Evolutionary conservation across 805 yeast genomes (phyloP).

Genomic region (Suhomyces sp.): DNA sequence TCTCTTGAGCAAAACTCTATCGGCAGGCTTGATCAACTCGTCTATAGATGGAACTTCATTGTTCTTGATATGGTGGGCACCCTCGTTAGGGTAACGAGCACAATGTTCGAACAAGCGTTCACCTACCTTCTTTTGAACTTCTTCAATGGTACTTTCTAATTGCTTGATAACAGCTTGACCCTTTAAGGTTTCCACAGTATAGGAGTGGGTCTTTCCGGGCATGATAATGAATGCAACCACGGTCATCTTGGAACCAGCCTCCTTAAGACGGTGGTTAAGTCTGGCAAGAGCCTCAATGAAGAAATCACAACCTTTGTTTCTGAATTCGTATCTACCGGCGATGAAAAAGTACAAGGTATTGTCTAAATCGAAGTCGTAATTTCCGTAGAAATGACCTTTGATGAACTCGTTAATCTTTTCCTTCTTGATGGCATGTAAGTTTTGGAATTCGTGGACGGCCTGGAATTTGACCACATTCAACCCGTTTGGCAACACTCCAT

Average conservation of each 20-base stretch:
- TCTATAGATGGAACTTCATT: slow-evolving; percentile 74
- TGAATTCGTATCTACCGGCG: slow-evolving; percentile 95
- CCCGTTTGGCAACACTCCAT: slow-evolving; percentile 97
- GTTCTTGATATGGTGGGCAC: slow-evolving; percentile 33
- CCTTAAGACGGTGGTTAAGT: slow-evolving; percentile 82
- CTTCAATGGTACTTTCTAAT: slow-evolving; percentile 82
- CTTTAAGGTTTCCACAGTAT: slow-evolving; percentile 91
- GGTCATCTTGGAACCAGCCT: slow-evolving; percentile 79
- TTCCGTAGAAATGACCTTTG: slow-evolving; percentile 96
- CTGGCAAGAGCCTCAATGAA: slow-evolving; percentile 91
- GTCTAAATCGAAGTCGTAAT: slow-evolving; percentile 90
- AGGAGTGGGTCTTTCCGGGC: slow-evolving; percentile 95
- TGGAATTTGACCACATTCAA: slow-evolving; percentile 92
- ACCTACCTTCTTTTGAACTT: slow-evolving; percentile 84
- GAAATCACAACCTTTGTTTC: slow-evolving; percentile 96
- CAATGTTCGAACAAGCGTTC: slow-evolving; percentile 88
- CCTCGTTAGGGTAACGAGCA: slow-evolving; percentile 55
- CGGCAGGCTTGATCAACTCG: slow-evolving; percentile 82
- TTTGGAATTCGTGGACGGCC: slow-evolving; percentile 97
- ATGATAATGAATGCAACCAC: slow-evolving; percentile 96
- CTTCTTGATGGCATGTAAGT: slow-evolving; percentile 88
- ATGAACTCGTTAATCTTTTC: slow-evolving; percentile 91
- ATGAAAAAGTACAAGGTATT: slow-evolving; percentile 93
- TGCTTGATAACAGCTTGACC: slow-evolving; percentile 96
- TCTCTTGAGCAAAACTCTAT: slow-evolving; percentile 83